Evolutionary conservation across 2,329 filamentous ascomycete genomes (phyloP).

Genomic region (Pseudogymnoascus sp.): DNA sequence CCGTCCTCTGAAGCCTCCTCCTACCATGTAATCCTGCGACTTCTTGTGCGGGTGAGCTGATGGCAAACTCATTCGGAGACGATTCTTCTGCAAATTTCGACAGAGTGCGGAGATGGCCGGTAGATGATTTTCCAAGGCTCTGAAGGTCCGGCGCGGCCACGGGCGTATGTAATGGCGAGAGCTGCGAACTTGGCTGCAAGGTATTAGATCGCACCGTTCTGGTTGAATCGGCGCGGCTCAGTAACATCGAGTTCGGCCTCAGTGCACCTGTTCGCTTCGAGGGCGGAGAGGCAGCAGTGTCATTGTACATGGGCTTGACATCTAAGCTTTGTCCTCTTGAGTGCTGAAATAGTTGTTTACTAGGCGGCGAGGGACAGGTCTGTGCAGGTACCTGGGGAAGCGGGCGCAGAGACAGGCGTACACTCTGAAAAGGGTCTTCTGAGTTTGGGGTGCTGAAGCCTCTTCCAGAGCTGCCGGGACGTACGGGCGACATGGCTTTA

Average conservation of each 20-base stretch:
- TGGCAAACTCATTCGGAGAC: conserved; percentile 69
- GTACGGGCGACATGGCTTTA: conserved; percentile 43
- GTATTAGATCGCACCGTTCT: conserved; percentile 28
- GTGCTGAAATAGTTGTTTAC: conserved; percentile 8
- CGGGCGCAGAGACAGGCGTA: conserved; percentile 69
- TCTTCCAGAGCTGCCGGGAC: conserved; percentile 33
- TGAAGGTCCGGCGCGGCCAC: conserved; percentile 66
- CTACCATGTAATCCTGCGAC: conserved; percentile 82
- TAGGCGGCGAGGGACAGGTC: conserved; percentile 23
- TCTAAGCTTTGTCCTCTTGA: conserved; percentile 12
- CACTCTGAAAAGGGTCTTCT: conserved; percentile 60
- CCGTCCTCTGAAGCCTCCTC: conserved; percentile 67
- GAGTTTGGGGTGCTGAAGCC: conserved; percentile 35
- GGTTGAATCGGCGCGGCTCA: conserved; percentile 49
- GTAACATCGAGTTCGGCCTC: conserved; percentile 52
- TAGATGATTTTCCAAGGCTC: conserved; percentile 78
- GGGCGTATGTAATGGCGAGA: conserved; percentile 31
- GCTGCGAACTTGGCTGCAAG: conserved; percentile 29
- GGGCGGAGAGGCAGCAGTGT: conserved; percentile 10
- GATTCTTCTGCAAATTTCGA: conserved; percentile 73
- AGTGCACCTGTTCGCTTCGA: conserved; percentile 16
- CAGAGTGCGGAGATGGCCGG: conserved; percentile 77
- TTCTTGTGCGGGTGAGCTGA: conserved; percentile 70
- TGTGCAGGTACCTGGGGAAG: conserved; percentile 55
- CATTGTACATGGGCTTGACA: conserved; percentile 16